Evolutionary conservation across 163 green algal species (phyloP).

Genomic region (Scenedesmus sp.): DNA sequence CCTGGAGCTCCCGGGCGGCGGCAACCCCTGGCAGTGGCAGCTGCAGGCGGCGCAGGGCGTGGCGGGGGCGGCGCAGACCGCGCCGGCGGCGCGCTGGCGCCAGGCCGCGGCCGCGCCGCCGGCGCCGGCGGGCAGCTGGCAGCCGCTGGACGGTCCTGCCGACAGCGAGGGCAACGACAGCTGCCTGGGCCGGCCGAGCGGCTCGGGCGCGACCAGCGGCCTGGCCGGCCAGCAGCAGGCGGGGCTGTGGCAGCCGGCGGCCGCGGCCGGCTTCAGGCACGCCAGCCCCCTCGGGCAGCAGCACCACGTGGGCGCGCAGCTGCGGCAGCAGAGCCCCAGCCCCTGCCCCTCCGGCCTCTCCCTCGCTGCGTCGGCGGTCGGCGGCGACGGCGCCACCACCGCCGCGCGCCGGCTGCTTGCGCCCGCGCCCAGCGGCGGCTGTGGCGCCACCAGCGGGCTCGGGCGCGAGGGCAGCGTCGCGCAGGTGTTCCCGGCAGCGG

Average conservation of each 20-base stretch:
- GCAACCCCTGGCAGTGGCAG: conserved; percentile 3
- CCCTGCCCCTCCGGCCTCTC: conserved; percentile 3
- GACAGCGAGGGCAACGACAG: conserved; percentile 34
- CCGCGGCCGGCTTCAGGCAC: too few species aligned
- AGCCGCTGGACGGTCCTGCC: too few species aligned
- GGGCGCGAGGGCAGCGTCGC: background rate
- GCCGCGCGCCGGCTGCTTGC: background rate
- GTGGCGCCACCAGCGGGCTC: background rate
- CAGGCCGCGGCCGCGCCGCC: too few species aligned
- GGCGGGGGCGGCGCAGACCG: too few species aligned
- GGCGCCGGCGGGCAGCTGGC: too few species aligned
- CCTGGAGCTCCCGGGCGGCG: too few species aligned
- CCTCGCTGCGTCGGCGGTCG: background rate
- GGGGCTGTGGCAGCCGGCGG: background rate
- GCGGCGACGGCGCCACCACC: conserved; percentile 2
- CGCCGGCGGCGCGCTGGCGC: too few species aligned
- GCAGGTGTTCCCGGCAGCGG: too few species aligned
- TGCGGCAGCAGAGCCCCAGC: conserved; percentile 12
- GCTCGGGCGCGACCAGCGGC: background rate
- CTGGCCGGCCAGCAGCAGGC: background rate
- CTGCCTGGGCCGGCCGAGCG: background rate
- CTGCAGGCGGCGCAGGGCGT: too few species aligned
- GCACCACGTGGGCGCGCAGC: background rate
- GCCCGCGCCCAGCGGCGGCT: background rate
- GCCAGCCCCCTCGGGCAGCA: background rate